phyloP scores from a whole-genome alignment of 2,329 filamentous ascomycete genomes.

The Lecanicillium sp. region DNA sequence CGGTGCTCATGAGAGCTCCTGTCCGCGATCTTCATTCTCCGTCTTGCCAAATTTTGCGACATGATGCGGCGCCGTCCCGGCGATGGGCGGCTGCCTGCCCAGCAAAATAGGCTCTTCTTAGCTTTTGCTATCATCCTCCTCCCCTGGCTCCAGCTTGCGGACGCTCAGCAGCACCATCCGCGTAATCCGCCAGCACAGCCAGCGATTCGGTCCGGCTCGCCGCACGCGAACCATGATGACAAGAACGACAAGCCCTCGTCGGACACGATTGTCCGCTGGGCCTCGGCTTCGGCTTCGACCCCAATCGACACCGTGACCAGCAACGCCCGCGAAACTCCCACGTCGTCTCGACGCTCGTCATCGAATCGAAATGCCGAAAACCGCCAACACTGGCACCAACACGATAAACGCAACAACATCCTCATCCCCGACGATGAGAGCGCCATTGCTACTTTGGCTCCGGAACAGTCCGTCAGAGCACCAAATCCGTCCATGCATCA shows the following conservation, averaged over 20 bases:
- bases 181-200: neutral
- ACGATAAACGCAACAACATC: slow-evolving; percentile 17
- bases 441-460: slow-evolving; percentile 97
- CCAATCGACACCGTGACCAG: slow-evolving; percentile 19
- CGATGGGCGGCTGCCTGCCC: slow-evolving; percentile 42
- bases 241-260: slow-evolving; percentile 17
- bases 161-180: slow-evolving; percentile 27
- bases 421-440: slow-evolving; percentile 63
- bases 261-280: slow-evolving; percentile 16
- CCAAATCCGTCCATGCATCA: slow-evolving; percentile 61
- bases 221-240: slow-evolving; percentile 13
- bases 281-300: slow-evolving; percentile 10
- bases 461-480: slow-evolving; percentile 93
- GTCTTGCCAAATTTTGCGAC: slow-evolving; percentile 11
- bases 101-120: slow-evolving; percentile 40
- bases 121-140: slow-evolving; percentile 52
- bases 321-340: slow-evolving; percentile 19
- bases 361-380: slow-evolving; percentile 15
- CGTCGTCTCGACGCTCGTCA: slow-evolving; percentile 17
- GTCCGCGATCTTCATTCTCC: neutral
- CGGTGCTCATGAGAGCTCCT: slow-evolving; percentile 1
- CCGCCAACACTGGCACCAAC: slow-evolving; percentile 14
- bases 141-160: slow-evolving; percentile 46
- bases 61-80: slow-evolving; percentile 61
- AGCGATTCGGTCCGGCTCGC: slow-evolving; percentile 8